Evolutionary conservation across 148 eudicot species (phyloP).

Genomic region (Nepenthes mirabilis): DNA sequence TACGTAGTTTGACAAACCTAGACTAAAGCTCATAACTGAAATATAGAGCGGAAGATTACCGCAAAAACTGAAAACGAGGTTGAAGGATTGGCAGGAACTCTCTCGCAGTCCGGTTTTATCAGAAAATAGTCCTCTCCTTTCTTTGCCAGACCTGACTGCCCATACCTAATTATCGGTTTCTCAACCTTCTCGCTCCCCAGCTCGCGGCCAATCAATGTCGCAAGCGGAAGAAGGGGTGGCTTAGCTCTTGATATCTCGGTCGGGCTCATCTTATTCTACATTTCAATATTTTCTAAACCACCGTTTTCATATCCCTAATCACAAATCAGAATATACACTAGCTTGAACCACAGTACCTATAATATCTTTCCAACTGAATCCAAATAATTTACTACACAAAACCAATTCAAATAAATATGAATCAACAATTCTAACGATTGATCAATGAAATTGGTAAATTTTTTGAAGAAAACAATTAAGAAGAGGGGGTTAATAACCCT

Average conservation of each 20-base stretch:
- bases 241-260: constrained; percentile 38
- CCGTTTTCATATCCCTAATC: constrained; percentile 22
- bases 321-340: constrained; percentile 1
- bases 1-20: background rate
- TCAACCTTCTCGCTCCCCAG: constrained; percentile 68
- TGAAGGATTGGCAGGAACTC: constrained; percentile 69
- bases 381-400: background rate
- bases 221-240: constrained; percentile 66
- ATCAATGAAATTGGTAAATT: background rate
- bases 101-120: constrained; percentile 63
- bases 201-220: constrained; percentile 79
- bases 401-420: background rate
- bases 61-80: constrained; percentile 78
- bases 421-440: background rate
- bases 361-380: background rate
- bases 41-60: constrained; percentile 27
- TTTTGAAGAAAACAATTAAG: background rate
- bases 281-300: constrained; percentile 28
- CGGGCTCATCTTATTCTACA: constrained; percentile 46
- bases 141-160: constrained; percentile 91
- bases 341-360: background rate
- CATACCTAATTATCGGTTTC: constrained; percentile 66
- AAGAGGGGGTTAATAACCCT: background rate
- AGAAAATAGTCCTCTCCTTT: constrained; percentile 95
- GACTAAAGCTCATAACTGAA: constrained; percentile 3